A percentile compares a stretch with the other conserved stretches of the same genome.
Conservation (phyloP, 2,329 filamentous ascomycete genomes). For the Cercospora sp. region DNA sequence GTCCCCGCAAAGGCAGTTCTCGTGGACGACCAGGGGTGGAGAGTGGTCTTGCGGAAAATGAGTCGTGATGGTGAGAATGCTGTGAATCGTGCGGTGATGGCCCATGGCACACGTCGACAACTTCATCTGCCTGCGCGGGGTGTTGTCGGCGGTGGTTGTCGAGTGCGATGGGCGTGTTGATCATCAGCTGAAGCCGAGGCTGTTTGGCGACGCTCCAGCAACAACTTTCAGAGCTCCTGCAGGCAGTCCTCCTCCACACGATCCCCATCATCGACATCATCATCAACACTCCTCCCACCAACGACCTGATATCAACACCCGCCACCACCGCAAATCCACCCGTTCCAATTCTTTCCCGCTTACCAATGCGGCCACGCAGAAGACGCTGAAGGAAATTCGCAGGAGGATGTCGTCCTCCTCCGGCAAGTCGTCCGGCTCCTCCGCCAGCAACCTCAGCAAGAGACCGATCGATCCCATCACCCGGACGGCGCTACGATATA, state of each 20-base stretch:
- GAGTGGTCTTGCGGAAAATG: background rate
- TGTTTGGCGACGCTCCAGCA: constrained; percentile 1
- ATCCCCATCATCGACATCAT: background rate
- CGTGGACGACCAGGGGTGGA: background rate
- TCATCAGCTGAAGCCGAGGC: constrained; percentile 11
- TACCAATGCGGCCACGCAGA: constrained; percentile 5
- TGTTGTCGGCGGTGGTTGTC: constrained; percentile 2
- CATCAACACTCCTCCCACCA: background rate
- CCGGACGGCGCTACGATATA: constrained; percentile 83
- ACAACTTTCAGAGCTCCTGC: background rate
- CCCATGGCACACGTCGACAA: constrained; percentile 4
- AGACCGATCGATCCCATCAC: constrained; percentile 65
- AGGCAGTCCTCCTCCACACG: background rate
- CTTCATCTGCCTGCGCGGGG: constrained; percentile 7
- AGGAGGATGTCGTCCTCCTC: constrained; percentile 22
- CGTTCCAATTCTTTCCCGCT: background rate
- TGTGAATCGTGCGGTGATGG: background rate
- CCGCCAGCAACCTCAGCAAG: constrained; percentile 21
- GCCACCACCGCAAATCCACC: background rate
- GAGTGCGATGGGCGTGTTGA: constrained; percentile 12
- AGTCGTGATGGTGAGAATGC: background rate
- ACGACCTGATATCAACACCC: background rate
- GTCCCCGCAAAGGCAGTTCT: constrained; percentile 11
- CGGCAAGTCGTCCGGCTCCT: constrained; percentile 12
- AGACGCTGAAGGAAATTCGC: constrained; percentile 10